Base-by-base conservation (phyloP, 106 monocot genomes). In the Xerophyta viscosa region DNA sequence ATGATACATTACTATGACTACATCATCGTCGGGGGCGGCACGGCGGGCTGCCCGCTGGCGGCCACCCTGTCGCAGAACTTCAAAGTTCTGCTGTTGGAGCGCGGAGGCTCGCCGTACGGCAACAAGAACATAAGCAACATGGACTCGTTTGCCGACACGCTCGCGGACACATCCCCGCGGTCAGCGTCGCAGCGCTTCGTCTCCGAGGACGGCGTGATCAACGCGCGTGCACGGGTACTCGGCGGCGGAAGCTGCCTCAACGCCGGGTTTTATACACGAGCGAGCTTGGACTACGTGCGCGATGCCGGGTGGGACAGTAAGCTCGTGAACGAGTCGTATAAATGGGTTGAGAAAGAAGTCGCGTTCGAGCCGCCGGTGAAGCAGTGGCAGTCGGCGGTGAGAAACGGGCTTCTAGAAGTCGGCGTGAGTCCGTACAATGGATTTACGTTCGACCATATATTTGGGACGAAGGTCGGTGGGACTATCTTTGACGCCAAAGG, bases 241-340 rank as follows among this genome's bases (percentile, higher is more conserved):
- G 78, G 87, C 25, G 78, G 78, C 17, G 75, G 78, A n/a, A 82
- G 64, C 61, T 71, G 78, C 74, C 41, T 82, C 67, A 88, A 82
- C 58, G 82, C 68, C 3, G 82, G 87, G 3, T 78, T 88, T 68
- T 88, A 82, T 68, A 78, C 71, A 4, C 74, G 71, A 2, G 82
- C 78, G n/a, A 49, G 68, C 54, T 15, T 27, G 12, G 68, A 71
- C 6, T 78, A 71, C 56, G 66, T 72, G 14, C 20, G 18, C 0
- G 12, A 42, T 3, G 68, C 54, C 12, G 78, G 87, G 4, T 87
- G 77, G 87, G 74, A 87, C 42, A 30, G 29, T 3, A 13, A 6
- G 27, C 50, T 75, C 19, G 84, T 72, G 17, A 72, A 71, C 31
- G 54, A 65, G 37, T 79, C 88, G 5, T 89, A 83, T 54, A 4